Percentiles rank a stretch among this genome's conserved stretches.
phyloP scores from a whole-genome alignment of 371 early-diverging fungal genomes.

The Dinochytrium kinnereticum region DNA sequence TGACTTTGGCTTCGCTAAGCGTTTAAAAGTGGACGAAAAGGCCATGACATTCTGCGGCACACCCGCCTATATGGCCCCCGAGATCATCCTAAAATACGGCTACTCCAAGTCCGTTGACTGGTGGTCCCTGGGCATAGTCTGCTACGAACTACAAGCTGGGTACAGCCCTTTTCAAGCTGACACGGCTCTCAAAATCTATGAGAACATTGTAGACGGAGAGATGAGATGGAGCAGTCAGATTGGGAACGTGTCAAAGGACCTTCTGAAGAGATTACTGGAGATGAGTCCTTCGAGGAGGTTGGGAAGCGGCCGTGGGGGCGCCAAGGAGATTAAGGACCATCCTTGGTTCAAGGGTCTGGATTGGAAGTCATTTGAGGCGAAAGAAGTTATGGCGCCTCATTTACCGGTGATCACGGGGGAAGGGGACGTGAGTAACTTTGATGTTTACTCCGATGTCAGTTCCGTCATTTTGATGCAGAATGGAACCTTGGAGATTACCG shows the following conservation, averaged over 20 bases:
- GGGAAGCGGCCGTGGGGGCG: slow-evolving; percentile 61
- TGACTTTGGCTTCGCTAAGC: slow-evolving; percentile 98
- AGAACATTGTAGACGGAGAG: slow-evolving; percentile 71
- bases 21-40: slow-evolving; percentile 72
- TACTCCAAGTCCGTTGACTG: slow-evolving; percentile 70
- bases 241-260: slow-evolving; percentile 66
- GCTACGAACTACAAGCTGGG: slow-evolving; percentile 65
- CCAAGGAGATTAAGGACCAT: slow-evolving; percentile 85
- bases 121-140: slow-evolving; percentile 68
- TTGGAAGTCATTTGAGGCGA: slow-evolving; percentile 67
- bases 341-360: slow-evolving; percentile 76
- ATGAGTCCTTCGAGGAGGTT: slow-evolving; percentile 27
- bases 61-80: slow-evolving; percentile 97
- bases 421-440: slow-evolving; percentile 34
- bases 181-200: slow-evolving; percentile 75
- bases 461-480: slow-evolving; percentile 33
- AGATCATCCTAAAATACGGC: slow-evolving; percentile 90
- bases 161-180: slow-evolving; percentile 62
- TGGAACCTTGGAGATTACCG: slow-evolving; percentile 19
- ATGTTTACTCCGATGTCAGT: slow-evolving; percentile 32
- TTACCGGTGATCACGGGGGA: slow-evolving; percentile 51
- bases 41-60: slow-evolving; percentile 98
- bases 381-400: slow-evolving; percentile 72
- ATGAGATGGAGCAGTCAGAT: slow-evolving; percentile 72
- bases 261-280: slow-evolving; percentile 64